Conservation (phyloP, 2,329 filamentous ascomycete genomes). For the Talaromyces sp. region DNA sequence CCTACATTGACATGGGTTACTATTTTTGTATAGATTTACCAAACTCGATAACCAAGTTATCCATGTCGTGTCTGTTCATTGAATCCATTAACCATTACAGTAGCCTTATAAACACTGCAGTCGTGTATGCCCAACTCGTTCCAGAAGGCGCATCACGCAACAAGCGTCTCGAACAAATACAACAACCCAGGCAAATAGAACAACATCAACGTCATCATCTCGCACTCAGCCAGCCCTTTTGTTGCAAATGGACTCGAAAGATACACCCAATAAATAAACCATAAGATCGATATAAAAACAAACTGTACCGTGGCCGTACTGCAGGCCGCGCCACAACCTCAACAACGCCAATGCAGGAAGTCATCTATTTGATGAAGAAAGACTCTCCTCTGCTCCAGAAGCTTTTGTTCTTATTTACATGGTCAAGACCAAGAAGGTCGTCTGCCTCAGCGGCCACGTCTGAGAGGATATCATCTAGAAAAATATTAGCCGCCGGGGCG, state of each 20-base stretch:
- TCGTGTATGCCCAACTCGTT: neutral
- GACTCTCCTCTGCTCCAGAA: constrained; percentile 58
- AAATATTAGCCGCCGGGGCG: neutral
- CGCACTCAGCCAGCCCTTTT: neutral
- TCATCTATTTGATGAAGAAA: constrained; percentile 56
- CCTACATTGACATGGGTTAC: too few species aligned
- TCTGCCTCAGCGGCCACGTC: constrained; percentile 68
- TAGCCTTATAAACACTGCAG: neutral
- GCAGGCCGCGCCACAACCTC: neutral
- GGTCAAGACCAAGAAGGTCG: constrained; percentile 66
- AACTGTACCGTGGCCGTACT: neutral
- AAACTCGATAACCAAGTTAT: neutral
- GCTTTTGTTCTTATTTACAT: constrained; percentile 56
- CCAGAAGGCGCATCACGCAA: neutral
- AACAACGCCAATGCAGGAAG: constrained; percentile 5
- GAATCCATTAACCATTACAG: neutral
- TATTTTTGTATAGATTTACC: too few species aligned
- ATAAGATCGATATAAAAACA: neutral
- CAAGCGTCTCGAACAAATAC: neutral
- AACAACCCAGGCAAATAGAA: neutral
- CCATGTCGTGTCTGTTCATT: neutral
- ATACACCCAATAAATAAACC: neutral
- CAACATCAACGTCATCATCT: neutral
- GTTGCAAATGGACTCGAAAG: neutral
- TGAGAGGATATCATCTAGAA: constrained; percentile 42